phyloP scores from a whole-genome alignment of 371 early-diverging fungal species.

The Globomyces sp. region DNA sequence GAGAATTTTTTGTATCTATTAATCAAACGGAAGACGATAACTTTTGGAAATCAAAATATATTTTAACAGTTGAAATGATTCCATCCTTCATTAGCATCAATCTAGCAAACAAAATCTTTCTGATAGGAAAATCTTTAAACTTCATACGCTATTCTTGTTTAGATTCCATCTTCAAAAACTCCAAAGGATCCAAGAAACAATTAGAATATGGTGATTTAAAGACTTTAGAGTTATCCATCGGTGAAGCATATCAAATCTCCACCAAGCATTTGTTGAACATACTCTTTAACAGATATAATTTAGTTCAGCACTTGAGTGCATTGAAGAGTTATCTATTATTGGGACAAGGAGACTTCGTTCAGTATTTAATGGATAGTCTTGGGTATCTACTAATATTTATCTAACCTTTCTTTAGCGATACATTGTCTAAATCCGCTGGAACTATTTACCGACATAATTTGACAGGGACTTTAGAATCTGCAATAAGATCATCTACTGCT shows the following conservation, averaged over 20 bases:
- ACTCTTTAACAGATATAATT: slow-evolving; percentile 69
- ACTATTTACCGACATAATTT: slow-evolving; percentile 85
- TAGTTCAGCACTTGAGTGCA: slow-evolving; percentile 83
- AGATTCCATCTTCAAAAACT: slow-evolving; percentile 48
- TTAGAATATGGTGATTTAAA: slow-evolving; percentile 73
- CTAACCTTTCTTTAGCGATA: slow-evolving; percentile 27
- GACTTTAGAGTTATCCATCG: slow-evolving; percentile 71
- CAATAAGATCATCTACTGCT: slow-evolving; percentile 87
- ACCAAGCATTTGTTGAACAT: slow-evolving; percentile 70
- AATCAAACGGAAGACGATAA: slow-evolving; percentile 58
- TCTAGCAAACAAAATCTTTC: slow-evolving; percentile 83
- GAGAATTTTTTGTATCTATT: slow-evolving; percentile 85
- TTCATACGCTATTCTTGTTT: slow-evolving; percentile 86
- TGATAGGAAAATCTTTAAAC: slow-evolving; percentile 91
- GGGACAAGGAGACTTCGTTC: slow-evolving; percentile 95
- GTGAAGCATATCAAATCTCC: slow-evolving; percentile 67
- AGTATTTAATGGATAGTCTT: slow-evolving; percentile 79
- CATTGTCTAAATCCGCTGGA: slow-evolving; percentile 71
- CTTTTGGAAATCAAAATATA: slow-evolving; percentile 80
- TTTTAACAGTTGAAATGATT: slow-evolving; percentile 71
- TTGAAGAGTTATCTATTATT: slow-evolving; percentile 87
- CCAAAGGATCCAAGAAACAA: not conserved
- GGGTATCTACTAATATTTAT: slow-evolving; percentile 50
- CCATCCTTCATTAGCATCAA: slow-evolving; percentile 75
- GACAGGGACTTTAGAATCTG: slow-evolving; percentile 79